phyloP scores from a whole-genome alignment of 202 grass and related monocot species.

The Hordeum pubiflorum region DNA sequence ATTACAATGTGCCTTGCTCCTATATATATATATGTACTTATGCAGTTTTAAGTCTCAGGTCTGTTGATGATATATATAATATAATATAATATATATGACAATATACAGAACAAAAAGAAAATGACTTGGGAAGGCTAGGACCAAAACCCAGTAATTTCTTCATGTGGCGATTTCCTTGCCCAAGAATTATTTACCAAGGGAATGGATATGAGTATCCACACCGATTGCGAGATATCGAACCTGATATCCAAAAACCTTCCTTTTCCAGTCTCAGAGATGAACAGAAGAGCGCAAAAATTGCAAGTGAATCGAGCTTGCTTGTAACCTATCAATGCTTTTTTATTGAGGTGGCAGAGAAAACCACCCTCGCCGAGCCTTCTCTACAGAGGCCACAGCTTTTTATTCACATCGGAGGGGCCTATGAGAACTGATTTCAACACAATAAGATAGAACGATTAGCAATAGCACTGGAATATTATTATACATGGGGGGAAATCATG shows the following conservation, averaged over 20 bases:
- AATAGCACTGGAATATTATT: neutral
- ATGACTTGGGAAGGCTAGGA: slow-evolving; percentile 19
- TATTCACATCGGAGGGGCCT: slow-evolving; percentile 56
- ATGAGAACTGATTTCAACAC: slow-evolving; percentile 30
- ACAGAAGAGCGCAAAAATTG: slow-evolving; percentile 50
- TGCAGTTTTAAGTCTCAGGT: slow-evolving; percentile 35
- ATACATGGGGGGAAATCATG: neutral
- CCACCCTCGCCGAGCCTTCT: slow-evolving; percentile 42
- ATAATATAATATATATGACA: slow-evolving; percentile 37
- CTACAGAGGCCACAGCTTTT: slow-evolving; percentile 52
- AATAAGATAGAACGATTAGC: neutral
- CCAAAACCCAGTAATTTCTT: slow-evolving; percentile 36
- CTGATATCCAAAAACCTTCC: slow-evolving; percentile 45
- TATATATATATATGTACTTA: slow-evolving; percentile 39
- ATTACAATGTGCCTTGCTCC: slow-evolving; percentile 39
- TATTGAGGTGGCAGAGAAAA: slow-evolving; percentile 52
- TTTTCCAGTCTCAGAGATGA: slow-evolving; percentile 44
- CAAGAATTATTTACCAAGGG: slow-evolving; percentile 47
- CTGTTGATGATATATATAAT: slow-evolving; percentile 43
- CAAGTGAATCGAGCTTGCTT: slow-evolving; percentile 63
- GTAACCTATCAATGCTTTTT: slow-evolving; percentile 53
- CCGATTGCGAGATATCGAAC: slow-evolving; percentile 24
- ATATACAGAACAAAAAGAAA: slow-evolving; percentile 35
- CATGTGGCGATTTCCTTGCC: slow-evolving; percentile 35
- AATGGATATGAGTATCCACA: slow-evolving; percentile 20